Evolutionary conservation across 2,329 filamentous ascomycete species (phyloP).

Genomic region (Colletotrichum noveboracense): DNA sequence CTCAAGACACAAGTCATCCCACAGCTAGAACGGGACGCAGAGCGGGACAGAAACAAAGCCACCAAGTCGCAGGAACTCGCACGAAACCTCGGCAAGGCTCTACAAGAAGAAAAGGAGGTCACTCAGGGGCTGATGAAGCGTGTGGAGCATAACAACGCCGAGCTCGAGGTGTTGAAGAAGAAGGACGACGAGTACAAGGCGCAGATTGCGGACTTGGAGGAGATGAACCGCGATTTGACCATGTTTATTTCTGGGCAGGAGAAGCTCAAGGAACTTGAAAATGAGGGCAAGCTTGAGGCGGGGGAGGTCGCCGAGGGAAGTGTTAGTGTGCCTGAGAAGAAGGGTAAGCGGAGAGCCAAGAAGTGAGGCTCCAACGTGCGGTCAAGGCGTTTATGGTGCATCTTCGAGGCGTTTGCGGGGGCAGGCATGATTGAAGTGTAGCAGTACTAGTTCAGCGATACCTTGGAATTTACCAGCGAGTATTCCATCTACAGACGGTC

Average conservation of each 20-base stretch:
- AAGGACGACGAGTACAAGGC: conserved; percentile 61
- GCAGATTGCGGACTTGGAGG: conserved; percentile 76
- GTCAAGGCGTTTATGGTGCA: neutral
- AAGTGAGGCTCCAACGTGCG: conserved; percentile 26
- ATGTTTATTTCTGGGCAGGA: conserved; percentile 89
- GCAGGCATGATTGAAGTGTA: neutral
- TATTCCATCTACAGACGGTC: neutral
- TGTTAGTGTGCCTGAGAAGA: conserved; percentile 67
- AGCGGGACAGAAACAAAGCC: conserved; percentile 70
- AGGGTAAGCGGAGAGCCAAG: conserved; percentile 58
- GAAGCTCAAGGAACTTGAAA: conserved; percentile 75
- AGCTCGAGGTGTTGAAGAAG: conserved; percentile 61
- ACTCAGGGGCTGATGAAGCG: conserved; percentile 80
- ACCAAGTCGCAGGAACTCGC: conserved; percentile 78
- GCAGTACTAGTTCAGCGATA: neutral
- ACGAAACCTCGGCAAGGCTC: conserved; percentile 73
- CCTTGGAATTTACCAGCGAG: neutral
- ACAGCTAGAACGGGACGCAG: conserved; percentile 74
- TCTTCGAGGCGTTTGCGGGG: neutral
- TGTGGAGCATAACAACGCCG: conserved; percentile 75
- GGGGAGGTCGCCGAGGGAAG: conserved; percentile 80
- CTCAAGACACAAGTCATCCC: conserved; percentile 65
- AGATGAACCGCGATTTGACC: conserved; percentile 85
- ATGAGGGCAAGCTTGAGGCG: conserved; percentile 60
- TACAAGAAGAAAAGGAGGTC: conserved; percentile 87